Conservation (phyloP, 768 basidiomycete genomes). For the Kwoniella mangroviensis region DNA sequence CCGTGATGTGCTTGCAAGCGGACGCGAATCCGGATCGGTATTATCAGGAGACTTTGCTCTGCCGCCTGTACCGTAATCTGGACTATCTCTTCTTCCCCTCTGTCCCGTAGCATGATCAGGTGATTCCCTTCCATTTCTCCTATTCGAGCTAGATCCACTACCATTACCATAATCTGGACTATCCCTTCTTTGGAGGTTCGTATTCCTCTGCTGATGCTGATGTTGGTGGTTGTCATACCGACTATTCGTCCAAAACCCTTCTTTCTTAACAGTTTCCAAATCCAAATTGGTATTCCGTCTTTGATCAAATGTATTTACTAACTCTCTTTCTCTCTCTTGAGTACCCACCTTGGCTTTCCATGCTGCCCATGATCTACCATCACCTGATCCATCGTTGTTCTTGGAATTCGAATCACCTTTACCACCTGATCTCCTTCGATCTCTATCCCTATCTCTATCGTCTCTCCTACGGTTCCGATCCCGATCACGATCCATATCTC, state of each 20-base stretch:
- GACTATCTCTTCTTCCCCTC: slow-evolving; percentile 27
- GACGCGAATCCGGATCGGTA: neutral
- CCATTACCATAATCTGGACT: slow-evolving; percentile 45
- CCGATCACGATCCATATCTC: slow-evolving; percentile 16
- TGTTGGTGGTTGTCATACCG: neutral
- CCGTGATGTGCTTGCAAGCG: neutral
- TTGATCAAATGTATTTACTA: neutral
- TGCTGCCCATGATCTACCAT: slow-evolving; percentile 25
- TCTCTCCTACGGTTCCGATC: slow-evolving; percentile 18
- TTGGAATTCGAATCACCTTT: slow-evolving; percentile 13
- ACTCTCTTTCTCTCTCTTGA: neutral
- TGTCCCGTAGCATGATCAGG: neutral
- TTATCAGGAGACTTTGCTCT: neutral
- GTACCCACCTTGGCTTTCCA: slow-evolving; percentile 28
- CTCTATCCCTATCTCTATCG: slow-evolving; percentile 16
- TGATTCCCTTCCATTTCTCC: neutral
- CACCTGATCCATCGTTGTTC: slow-evolving; percentile 12
- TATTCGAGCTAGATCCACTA: neutral
- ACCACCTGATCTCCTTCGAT: slow-evolving; percentile 1
- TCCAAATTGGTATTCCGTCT: slow-evolving; percentile 7
- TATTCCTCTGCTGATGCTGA: neutral
- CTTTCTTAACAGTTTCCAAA: slow-evolving; percentile 8
- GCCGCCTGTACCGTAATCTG: slow-evolving; percentile 28
- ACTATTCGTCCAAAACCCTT: slow-evolving; percentile 1
- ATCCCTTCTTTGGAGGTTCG: slow-evolving; percentile 15